Base-by-base conservation (phyloP, 306 rosid genomes). In the Acacia confusa region DNA sequence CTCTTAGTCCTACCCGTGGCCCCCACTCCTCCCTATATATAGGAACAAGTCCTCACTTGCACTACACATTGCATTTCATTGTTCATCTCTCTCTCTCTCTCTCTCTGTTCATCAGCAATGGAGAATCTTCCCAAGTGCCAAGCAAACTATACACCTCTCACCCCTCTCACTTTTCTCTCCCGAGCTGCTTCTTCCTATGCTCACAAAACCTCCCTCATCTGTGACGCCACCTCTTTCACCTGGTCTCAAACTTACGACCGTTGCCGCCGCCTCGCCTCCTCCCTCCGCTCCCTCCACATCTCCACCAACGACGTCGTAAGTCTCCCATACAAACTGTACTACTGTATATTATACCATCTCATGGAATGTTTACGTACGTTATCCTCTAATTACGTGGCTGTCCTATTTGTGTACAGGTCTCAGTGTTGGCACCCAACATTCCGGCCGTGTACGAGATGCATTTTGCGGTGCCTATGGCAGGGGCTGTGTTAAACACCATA, bases 371-470 rank as follows among this genome's bases (percentile, higher is more conserved):
- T 30, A 30, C 3, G 2, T 30, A 30, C 3, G 2, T 30, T 30
- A 30, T 36, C 40, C 40, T 36, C 40, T 36, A 36, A 36, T 6
- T 5, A 36, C 40, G 6, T 6, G 40, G 8, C 7, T 36, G 8
- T 36, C 40, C 40, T 3, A 3, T 34, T 34, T 4, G 15, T 45
- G 52, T 45, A 14, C 40, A 36, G 53, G 97, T 93, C 0, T 95
- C 99, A 0, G 93, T 95, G 30, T 22, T 95, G 75, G 99, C 99
- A 0, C 99, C 99, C 0, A 95, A 95, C 74, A 79, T 93, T 63
- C 99, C 99, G 32, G 99, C 99, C 50, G 78, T 88, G 95, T 95
- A 93, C 44, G 99, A 95, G 94, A 93, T 95, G 97, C 99, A 95
- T 79, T 95, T 95, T 24, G 98, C 97, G 0, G 97, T 93, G 60